These are phyloP conservation scores for Quercus robur DNA, from an alignment of 306 rosid genomes.

Conservation along the genomic window DNA sequence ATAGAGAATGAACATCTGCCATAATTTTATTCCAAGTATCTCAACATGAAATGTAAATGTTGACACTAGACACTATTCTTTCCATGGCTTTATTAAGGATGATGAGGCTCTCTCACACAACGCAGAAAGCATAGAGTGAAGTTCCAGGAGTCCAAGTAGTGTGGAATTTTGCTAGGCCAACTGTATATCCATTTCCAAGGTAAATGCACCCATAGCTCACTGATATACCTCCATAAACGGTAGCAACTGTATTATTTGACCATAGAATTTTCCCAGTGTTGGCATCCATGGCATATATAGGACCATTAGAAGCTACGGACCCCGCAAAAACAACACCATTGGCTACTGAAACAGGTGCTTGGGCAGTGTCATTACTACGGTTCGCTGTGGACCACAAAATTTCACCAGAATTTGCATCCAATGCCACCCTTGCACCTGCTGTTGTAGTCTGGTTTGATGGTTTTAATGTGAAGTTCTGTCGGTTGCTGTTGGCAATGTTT, in stretches of 20 bases:
- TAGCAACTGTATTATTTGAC: conserved; percentile 28
- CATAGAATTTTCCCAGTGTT: conserved; percentile 23
- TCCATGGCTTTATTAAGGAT: not conserved
- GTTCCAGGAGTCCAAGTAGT: conserved; percentile 44
- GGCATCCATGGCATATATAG: conserved; percentile 30
- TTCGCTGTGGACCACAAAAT: conserved; percentile 30
- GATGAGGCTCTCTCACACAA: not conserved
- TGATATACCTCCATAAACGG: conserved; percentile 22
- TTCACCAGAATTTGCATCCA: conserved; percentile 23
- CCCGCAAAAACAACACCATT: conserved; percentile 38
- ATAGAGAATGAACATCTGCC: too few species aligned
- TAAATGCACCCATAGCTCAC: conserved; percentile 31
- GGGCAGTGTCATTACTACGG: conserved; percentile 34
- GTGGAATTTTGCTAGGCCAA: conserved; percentile 31
- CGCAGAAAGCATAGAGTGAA: conserved; percentile 29
- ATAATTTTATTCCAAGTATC: too few species aligned
- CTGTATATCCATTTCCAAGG: conserved; percentile 26
- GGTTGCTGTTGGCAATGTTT: conserved; percentile 29
- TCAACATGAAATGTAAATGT: too few species aligned
- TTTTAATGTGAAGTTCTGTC: conserved; percentile 25
- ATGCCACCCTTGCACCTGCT: conserved; percentile 37
- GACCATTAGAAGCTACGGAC: conserved; percentile 37
- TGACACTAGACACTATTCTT: too few species aligned
- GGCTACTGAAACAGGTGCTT: conserved; percentile 29
- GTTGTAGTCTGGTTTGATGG: conserved; percentile 28